Conservation (phyloP, 345 rosid genomes). For the Gossypium australe region DNA sequence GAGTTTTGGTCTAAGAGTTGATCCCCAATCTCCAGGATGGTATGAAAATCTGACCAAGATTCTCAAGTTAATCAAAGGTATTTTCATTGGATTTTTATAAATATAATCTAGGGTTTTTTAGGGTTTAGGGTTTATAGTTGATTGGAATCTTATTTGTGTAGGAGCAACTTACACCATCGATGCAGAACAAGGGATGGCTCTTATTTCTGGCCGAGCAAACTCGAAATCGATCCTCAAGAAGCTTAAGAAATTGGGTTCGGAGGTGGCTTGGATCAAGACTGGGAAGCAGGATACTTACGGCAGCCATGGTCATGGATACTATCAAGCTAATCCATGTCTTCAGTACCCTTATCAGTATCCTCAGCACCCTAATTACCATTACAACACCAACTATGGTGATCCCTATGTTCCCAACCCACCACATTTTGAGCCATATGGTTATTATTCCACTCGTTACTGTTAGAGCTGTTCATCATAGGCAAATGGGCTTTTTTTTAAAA, state of each 20-base stretch:
- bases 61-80: background rate
- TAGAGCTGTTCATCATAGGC: background rate
- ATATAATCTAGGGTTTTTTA: too few relatives aligned
- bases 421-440: background rate
- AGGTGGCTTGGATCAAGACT: background rate
- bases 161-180: conserved; percentile 4
- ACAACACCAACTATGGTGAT: background rate
- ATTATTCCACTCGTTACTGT: background rate
- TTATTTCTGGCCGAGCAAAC: background rate
- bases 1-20: background rate
- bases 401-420: background rate
- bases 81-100: too few relatives aligned
- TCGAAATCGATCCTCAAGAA: background rate
- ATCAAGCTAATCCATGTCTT: background rate
- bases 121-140: background rate
- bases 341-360: background rate
- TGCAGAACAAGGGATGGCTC: conserved; percentile 1
- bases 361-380: background rate
- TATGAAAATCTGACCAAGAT: background rate
- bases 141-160: background rate
- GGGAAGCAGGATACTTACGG: background rate
- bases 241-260: background rate
- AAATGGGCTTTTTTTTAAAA: background rate
- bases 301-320: background rate
- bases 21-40: conserved; percentile 1